phyloP scores from a whole-genome alignment of 805 yeast genomes.

The Brettanomyces sp. region DNA sequence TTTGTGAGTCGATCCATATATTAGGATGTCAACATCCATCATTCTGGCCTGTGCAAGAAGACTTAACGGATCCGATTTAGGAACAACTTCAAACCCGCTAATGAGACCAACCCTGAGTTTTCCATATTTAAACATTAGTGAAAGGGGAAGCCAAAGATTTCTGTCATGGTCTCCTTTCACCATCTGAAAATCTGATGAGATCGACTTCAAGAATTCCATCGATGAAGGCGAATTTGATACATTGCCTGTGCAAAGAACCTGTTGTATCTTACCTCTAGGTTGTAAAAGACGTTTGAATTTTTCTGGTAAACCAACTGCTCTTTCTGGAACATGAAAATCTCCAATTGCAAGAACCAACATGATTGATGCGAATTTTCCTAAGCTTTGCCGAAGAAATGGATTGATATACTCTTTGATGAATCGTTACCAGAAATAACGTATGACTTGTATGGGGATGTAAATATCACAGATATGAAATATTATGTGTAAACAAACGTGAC shows the following conservation, averaged over 20 bases:
- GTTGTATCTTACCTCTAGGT: conserved; percentile 73
- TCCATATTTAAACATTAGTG: conserved; percentile 58
- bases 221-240: conserved; percentile 60
- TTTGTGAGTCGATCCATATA: conserved; percentile 90
- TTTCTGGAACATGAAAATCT: conserved; percentile 82
- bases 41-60: conserved; percentile 77
- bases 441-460: too few relatives aligned
- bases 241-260: conserved; percentile 81
- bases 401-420: too few relatives aligned
- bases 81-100: conserved; percentile 76
- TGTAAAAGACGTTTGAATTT: conserved; percentile 68
- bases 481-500: too few relatives aligned
- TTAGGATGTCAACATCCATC: conserved; percentile 80
- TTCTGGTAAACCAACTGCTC: conserved; percentile 54
- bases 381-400: too few relatives aligned
- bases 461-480: too few relatives aligned
- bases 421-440: too few relatives aligned
- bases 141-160: conserved; percentile 44
- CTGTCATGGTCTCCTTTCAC: conserved; percentile 82
- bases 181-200: conserved; percentile 64
- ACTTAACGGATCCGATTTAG: conserved; percentile 80
- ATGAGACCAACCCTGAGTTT: conserved; percentile 74
- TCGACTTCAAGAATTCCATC: conserved; percentile 48
- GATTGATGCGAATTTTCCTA: background rate
- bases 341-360: conserved; percentile 80